A percentile compares a stretch with the other conserved stretches of the same genome.
phyloP scores from a whole-genome alignment of 2,329 filamentous ascomycete species.

The Neoscytalidium dimidiatum region DNA sequence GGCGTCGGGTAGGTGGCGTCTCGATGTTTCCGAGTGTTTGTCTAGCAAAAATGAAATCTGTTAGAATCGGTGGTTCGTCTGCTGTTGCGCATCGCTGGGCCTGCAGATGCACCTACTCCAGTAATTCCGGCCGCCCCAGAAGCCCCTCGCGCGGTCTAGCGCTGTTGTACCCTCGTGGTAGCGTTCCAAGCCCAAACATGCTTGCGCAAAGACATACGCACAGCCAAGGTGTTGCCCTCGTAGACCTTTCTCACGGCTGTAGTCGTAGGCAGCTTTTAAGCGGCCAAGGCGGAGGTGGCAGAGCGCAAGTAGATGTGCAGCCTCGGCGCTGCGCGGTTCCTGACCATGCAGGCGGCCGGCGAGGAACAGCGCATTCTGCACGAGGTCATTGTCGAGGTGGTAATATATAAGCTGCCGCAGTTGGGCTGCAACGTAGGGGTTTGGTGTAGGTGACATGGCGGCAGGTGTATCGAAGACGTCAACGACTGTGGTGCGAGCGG shows the following conservation, averaged over 20 bases:
- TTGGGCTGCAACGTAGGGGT: constrained; percentile 59
- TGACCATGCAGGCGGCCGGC: constrained; percentile 83
- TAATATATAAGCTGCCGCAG: constrained; percentile 69
- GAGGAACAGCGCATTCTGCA: constrained; percentile 91
- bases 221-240: constrained; percentile 80
- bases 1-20: constrained; percentile 78
- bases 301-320: constrained; percentile 78
- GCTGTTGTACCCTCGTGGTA: constrained; percentile 80
- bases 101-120: constrained; percentile 65
- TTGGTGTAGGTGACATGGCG: constrained; percentile 55
- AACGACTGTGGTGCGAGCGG: neutral
- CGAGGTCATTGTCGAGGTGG: constrained; percentile 84
- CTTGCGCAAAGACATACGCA: constrained; percentile 87
- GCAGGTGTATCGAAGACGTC: neutral
- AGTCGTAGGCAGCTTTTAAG: constrained; percentile 82
- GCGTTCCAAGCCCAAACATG: constrained; percentile 77
- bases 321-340: constrained; percentile 78
- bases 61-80: neutral
- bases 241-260: constrained; percentile 69
- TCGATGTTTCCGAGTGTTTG: constrained; percentile 73
- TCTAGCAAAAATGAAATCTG: constrained; percentile 39
- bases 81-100: neutral
- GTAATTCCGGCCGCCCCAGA: constrained; percentile 74
- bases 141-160: constrained; percentile 76
- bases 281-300: constrained; percentile 84